These are phyloP conservation scores for Hebeloma cylindrosporum DNA, from an alignment of 768 basidiomycete genomes.

Conservation along the genomic window DNA sequence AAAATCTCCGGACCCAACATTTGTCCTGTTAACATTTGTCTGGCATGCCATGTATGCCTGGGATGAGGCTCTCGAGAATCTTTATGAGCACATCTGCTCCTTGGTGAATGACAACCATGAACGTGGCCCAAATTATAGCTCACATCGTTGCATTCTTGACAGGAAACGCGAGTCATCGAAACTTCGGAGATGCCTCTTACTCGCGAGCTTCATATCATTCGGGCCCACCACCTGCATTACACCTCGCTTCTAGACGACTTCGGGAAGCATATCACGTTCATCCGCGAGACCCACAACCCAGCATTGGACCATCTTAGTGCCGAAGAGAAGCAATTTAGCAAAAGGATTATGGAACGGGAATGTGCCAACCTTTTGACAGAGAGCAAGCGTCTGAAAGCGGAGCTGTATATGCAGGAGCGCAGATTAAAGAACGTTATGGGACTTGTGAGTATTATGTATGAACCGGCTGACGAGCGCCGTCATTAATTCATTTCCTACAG, in stretches of 20 bases:
- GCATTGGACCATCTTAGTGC: conserved; percentile 38
- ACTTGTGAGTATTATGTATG: conserved; percentile 29
- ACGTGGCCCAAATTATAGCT: neutral
- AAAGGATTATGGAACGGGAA: conserved; percentile 40
- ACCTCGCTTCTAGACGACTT: conserved; percentile 54
- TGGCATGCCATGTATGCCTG: conserved; percentile 65
- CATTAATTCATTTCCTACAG: conserved; percentile 21
- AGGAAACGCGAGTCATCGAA: conserved; percentile 20
- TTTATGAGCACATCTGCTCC: conserved; percentile 49
- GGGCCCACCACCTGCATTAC: conserved; percentile 57
- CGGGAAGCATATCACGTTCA: conserved; percentile 46
- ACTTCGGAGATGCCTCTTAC: conserved; percentile 37
- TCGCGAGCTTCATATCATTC: conserved; percentile 51
- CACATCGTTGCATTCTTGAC: neutral
- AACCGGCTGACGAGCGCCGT: neutral
- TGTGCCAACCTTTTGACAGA: conserved; percentile 48
- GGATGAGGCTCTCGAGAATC: conserved; percentile 56
- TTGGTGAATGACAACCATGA: conserved; percentile 35
- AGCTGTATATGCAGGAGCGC: conserved; percentile 41
- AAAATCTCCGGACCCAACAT: conserved; percentile 51
- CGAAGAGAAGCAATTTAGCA: conserved; percentile 19
- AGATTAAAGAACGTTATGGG: conserved; percentile 50
- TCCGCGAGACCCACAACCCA: conserved; percentile 49
- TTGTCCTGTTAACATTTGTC: conserved; percentile 49
- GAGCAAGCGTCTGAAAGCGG: conserved; percentile 47